These are phyloP conservation scores for Balakata baccata DNA, from an alignment of 345 rosid genomes.

Conservation along the genomic window DNA sequence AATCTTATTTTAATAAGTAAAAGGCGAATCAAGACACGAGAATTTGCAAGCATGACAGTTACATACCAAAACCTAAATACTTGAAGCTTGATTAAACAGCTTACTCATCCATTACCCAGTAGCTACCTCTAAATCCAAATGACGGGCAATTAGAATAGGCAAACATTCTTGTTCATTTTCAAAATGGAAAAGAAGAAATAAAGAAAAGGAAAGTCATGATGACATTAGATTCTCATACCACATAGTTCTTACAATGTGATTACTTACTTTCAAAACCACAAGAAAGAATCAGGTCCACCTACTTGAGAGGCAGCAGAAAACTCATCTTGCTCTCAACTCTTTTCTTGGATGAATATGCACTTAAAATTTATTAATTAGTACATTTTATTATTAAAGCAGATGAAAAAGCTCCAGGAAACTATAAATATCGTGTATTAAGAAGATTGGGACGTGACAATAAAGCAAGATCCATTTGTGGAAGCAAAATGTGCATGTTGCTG, in stretches of 20 bases:
- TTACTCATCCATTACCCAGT: background rate
- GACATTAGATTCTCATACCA: background rate
- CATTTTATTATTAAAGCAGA: background rate
- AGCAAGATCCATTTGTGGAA: background rate
- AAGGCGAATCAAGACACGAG: background rate
- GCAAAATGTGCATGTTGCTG: background rate
- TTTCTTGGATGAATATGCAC: background rate
- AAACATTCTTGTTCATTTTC: background rate
- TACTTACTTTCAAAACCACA: background rate
- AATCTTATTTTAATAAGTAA: background rate
- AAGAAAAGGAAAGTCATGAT: background rate
- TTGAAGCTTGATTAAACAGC: background rate
- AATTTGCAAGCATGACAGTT: background rate
- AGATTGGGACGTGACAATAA: no score
- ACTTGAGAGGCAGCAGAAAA: background rate
- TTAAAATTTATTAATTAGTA: background rate
- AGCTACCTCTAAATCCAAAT: slow-evolving; percentile 8
- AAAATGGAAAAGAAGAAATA: background rate
- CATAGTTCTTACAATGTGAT: background rate
- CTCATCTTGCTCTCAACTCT: background rate
- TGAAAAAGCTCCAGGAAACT: background rate
- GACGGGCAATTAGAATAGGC: background rate
- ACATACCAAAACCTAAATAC: background rate
- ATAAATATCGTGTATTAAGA: background rate
- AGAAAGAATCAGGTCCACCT: background rate